Conservation (phyloP, 1,284 basidiomycete genomes). For the Lentinus polychrous region DNA sequence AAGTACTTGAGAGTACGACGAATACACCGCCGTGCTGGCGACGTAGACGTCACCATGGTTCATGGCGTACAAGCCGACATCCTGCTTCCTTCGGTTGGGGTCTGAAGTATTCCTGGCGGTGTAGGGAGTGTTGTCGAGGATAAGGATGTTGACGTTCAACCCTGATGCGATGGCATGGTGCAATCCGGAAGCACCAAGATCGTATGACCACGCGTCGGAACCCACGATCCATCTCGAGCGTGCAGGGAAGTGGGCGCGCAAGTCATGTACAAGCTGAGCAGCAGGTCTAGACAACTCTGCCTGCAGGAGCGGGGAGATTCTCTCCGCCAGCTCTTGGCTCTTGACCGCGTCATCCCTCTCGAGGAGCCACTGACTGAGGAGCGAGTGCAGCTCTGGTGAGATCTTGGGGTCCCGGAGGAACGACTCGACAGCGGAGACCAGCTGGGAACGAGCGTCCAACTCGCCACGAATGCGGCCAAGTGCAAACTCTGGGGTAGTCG, state of each 20-base stretch:
- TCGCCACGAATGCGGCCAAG: constrained; percentile 86
- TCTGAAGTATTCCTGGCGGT: constrained; percentile 66
- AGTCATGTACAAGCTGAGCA: constrained; percentile 50
- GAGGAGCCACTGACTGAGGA: constrained; percentile 73
- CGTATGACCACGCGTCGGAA: constrained; percentile 96
- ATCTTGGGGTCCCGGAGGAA: constrained; percentile 45
- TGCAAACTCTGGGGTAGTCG: constrained; percentile 90
- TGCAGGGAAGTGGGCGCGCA: constrained; percentile 56
- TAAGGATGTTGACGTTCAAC: constrained; percentile 91
- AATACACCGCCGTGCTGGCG: constrained; percentile 91
- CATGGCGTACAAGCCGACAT: constrained; percentile 96
- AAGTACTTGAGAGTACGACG: constrained; percentile 92
- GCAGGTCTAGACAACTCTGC: constrained; percentile 34
- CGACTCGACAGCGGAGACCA: constrained; percentile 57
- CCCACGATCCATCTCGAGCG: constrained; percentile 93
- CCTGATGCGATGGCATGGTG: constrained; percentile 92
- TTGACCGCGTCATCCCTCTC: constrained; percentile 55
- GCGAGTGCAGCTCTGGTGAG: constrained; percentile 56
- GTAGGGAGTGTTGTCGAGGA: constrained; percentile 92
- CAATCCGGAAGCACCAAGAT: constrained; percentile 92
- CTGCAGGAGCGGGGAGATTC: constrained; percentile 53
- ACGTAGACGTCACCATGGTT: constrained; percentile 97
- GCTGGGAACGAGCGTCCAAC: constrained; percentile 61
- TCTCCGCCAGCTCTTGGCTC: constrained; percentile 53
- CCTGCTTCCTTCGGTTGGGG: constrained; percentile 78